Base-by-base conservation (phyloP, 2,329 filamentous ascomycete genomes). In the Dryadomyces quercus-mongolicae region DNA sequence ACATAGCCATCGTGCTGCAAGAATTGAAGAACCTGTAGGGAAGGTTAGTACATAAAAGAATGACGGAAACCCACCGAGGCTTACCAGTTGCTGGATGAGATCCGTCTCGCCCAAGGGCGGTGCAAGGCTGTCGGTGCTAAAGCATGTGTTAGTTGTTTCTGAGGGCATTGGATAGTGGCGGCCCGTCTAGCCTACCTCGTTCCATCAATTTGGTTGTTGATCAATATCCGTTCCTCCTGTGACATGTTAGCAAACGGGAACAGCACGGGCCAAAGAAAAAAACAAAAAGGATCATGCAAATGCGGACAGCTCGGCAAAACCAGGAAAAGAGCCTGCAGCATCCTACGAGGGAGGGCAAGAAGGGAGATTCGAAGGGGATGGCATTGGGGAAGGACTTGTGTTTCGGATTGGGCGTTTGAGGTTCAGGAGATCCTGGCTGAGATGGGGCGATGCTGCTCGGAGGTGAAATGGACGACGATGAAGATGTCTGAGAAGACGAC, bases 1-100 rank as follows among this genome's bases (percentile, higher is more conserved):
- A 96, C 85, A 61, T 96, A 97, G 56, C 93, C 93, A 63, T 97
- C 93, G 62, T 97, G 92, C 42, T 91, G 87, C 15, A 98, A 73
- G 61, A 95, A 97, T 68, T 96, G 91, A 43, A 90, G 77, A 18
- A 84, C 78, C 72, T 76, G 54, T 0, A 20, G 2, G 12, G 4
- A 36, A 8, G 5, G 31, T 54, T 22, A 50, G 47, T 25, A 34
- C 12, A 20, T n/a, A 44, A 18, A 7, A 7, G 5, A 20, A 5
- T 10, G 3, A 25, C 12, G 8, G 13, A 12, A 21, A 15, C n/a
- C n/a, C 15, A 5, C 16, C 2, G 12, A 25, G 20, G 49, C 49
- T 3, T 64, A 92, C 82, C 55, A 97, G 73, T 61, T 86, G 80
- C 65, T 96, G 90, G 42, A 95, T 82, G 49, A 97, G 76, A 25